A percentile compares a stretch with the other conserved stretches of the same genome.
phyloP scores from a whole-genome alignment of 2,329 filamentous ascomycete genomes.

The Chalaropsis thielavioides region DNA sequence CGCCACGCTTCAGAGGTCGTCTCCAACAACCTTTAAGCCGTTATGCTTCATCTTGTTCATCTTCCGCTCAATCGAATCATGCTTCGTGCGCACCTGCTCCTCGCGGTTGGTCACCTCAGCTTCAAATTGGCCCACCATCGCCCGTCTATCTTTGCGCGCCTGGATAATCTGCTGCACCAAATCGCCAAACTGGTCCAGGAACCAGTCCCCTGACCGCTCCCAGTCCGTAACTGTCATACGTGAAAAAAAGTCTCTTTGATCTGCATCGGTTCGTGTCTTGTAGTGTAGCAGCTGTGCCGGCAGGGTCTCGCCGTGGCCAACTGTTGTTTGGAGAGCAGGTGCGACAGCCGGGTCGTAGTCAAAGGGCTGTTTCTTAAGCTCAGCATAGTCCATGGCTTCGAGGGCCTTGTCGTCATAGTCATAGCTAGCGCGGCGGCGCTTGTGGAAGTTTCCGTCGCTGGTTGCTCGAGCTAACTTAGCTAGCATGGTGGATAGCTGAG shows the following conservation, averaged over 20 bases:
- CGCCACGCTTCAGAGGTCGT: constrained; percentile 10
- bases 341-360: constrained; percentile 40
- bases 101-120: constrained; percentile 40
- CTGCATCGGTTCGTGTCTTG: constrained; percentile 31
- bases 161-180: constrained; percentile 36
- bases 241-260: constrained; percentile 38
- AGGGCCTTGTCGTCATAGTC: constrained; percentile 45
- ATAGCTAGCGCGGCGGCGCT: constrained; percentile 31
- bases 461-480: constrained; percentile 12
- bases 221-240: constrained; percentile 41
- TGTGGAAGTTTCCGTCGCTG: constrained; percentile 21
- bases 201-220: constrained; percentile 47
- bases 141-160: constrained; percentile 36
- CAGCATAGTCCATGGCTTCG: constrained; percentile 38
- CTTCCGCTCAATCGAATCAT: constrained; percentile 40
- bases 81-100: constrained; percentile 38
- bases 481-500: constrained; percentile 6
- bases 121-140: constrained; percentile 38
- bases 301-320: constrained; percentile 29
- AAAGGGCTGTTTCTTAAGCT: constrained; percentile 38
- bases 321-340: constrained; percentile 24
- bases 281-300: constrained; percentile 37
- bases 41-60: constrained; percentile 41
- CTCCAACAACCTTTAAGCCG: constrained; percentile 39
- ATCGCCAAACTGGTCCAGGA: constrained; percentile 38